Conservation (phyloP, 164 flowering plant genomes). For the Brasenia schreberi region DNA sequence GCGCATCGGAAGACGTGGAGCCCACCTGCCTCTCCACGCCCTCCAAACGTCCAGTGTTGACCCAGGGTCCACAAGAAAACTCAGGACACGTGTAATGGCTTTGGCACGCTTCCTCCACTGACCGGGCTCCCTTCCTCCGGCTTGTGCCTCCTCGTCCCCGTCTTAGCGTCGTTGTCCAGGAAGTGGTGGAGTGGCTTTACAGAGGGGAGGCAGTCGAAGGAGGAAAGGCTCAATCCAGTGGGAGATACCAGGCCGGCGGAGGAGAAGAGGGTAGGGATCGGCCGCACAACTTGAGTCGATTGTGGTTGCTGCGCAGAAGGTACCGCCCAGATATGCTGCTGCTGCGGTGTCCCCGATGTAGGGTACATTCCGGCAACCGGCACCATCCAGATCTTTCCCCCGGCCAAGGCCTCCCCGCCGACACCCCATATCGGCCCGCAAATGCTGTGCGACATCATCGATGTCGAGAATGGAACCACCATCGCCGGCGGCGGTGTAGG, state of each 20-base stretch:
- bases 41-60: too few relatives aligned
- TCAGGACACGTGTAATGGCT: not conserved
- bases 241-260: not conserved
- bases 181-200: not conserved
- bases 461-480: conserved; percentile 2
- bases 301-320: not conserved
- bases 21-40: not conserved
- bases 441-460: not conserved
- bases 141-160: not conserved
- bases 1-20: too few relatives aligned
- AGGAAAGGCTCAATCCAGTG: conserved; percentile 2
- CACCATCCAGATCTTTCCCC: conserved; percentile 3
- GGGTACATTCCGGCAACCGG: conserved; percentile 3
- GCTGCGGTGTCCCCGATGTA: conserved; percentile 1
- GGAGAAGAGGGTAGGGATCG: conserved; percentile 3
- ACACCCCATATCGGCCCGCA: not conserved
- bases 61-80: not conserved
- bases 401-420: conserved; percentile 2
- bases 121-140: not conserved
- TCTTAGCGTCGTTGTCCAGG: not conserved
- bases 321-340: not conserved
- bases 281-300: not conserved
- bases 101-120: not conserved
- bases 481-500: not conserved
- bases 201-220: not conserved